Evolutionary conservation across 768 basidiomycete species (phyloP).

Genomic region (Nidularia sp.): DNA sequence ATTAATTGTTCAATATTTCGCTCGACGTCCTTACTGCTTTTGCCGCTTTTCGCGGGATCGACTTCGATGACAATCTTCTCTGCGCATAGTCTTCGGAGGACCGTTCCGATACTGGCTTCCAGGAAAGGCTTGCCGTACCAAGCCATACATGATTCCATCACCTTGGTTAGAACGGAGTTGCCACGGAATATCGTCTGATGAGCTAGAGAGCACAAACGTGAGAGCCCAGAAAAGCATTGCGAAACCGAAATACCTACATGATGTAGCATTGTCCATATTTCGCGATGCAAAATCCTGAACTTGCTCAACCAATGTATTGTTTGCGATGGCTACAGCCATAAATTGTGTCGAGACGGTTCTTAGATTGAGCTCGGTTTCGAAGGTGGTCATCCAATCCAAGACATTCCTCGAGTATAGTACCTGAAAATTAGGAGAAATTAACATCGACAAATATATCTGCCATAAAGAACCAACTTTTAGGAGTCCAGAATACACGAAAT

Average conservation of each 20-base stretch:
- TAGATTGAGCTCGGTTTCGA: slow-evolving; percentile 63
- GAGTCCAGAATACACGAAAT: slow-evolving; percentile 54
- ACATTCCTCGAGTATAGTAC: slow-evolving; percentile 46
- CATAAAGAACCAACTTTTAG: slow-evolving; percentile 40
- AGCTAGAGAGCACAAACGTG: slow-evolving; percentile 34
- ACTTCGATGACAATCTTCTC: slow-evolving; percentile 82
- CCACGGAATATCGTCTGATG: slow-evolving; percentile 74
- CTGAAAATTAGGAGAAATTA: neutral
- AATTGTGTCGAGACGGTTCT: slow-evolving; percentile 60
- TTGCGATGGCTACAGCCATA: slow-evolving; percentile 67
- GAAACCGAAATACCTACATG: slow-evolving; percentile 40
- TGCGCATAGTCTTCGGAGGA: slow-evolving; percentile 64
- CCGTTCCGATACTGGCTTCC: slow-evolving; percentile 71
- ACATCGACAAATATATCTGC: neutral
- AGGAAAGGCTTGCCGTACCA: slow-evolving; percentile 79
- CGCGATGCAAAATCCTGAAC: slow-evolving; percentile 65
- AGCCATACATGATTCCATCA: slow-evolving; percentile 77
- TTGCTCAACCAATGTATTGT: slow-evolving; percentile 59
- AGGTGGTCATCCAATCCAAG: slow-evolving; percentile 71
- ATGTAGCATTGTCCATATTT: slow-evolving; percentile 67
- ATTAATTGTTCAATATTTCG: slow-evolving; percentile 66
- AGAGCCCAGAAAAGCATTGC: neutral
- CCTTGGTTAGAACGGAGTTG: slow-evolving; percentile 65
- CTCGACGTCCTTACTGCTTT: slow-evolving; percentile 57
- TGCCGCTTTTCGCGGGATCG: slow-evolving; percentile 67